These are phyloP conservation scores for Auricularia sp. DNA, from an alignment of 768 basidiomycete genomes.

Conservation along the genomic window DNA sequence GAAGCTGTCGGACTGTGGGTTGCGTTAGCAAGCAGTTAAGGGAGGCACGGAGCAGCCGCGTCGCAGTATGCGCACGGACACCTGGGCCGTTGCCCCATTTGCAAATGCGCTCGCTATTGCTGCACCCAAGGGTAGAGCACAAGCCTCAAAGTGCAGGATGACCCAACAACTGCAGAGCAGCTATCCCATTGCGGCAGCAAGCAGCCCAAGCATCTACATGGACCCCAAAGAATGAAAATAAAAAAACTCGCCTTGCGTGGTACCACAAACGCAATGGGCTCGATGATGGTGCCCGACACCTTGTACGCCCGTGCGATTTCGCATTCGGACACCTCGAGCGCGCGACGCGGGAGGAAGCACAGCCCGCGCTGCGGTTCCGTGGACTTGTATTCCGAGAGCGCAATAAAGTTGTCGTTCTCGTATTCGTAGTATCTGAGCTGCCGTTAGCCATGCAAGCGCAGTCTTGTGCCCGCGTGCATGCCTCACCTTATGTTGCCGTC, in stretches of 20 bases:
- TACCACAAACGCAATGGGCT: slow-evolving; percentile 92
- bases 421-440: slow-evolving; percentile 70
- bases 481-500: slow-evolving; percentile 80
- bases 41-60: background rate
- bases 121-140: too few species aligned
- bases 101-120: too few species aligned
- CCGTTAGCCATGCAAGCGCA: too few species aligned
- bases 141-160: too few species aligned
- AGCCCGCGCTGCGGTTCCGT: slow-evolving; percentile 92
- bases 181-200: too few species aligned
- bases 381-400: slow-evolving; percentile 77
- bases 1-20: slow-evolving; percentile 69
- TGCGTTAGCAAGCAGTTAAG: slow-evolving; percentile 18
- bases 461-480: too few species aligned
- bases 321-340: slow-evolving; percentile 80
- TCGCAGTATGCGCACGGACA: background rate
- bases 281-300: slow-evolving; percentile 58
- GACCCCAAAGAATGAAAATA: slow-evolving; percentile 32
- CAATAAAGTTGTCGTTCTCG: slow-evolving; percentile 71
- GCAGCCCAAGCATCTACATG: too few species aligned
- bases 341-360: slow-evolving; percentile 90
- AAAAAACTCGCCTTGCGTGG: slow-evolving; percentile 49
- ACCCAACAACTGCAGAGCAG: too few species aligned
- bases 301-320: slow-evolving; percentile 96
- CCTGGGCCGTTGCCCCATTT: too few species aligned